A percentile compares a stretch with the other conserved stretches of the same genome.
These are phyloP conservation scores for Entophlyctis luteolus DNA, from an alignment of 192 early-diverging fungal genomes.

Conservation along the genomic window DNA sequence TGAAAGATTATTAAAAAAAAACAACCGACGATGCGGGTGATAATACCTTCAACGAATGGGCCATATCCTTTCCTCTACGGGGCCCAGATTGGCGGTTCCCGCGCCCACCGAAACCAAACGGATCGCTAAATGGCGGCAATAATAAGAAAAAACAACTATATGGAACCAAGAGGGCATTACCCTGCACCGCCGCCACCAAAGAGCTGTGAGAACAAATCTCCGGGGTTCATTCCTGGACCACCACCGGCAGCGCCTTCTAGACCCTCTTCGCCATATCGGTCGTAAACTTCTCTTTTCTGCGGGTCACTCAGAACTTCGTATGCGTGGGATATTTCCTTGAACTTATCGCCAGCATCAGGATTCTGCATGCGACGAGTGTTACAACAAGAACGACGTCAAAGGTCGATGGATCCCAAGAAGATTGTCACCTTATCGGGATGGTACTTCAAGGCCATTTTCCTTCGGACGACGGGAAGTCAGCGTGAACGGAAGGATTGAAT, in stretches of 20 bases:
- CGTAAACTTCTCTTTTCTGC: slow-evolving; percentile 88
- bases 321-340: slow-evolving; percentile 98
- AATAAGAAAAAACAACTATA: slow-evolving; percentile 4
- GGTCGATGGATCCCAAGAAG: background rate
- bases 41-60: slow-evolving; percentile 78
- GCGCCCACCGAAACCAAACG: slow-evolving; percentile 48
- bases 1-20: background rate
- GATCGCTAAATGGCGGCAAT: too few relatives aligned
- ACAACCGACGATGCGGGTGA: background rate
- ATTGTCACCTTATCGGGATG: slow-evolving; percentile 76
- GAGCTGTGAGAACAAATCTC: slow-evolving; percentile 94
- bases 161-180: background rate
- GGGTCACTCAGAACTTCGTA: slow-evolving; percentile 93
- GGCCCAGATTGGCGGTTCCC: slow-evolving; percentile 73
- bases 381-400: background rate
- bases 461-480: slow-evolving; percentile 45
- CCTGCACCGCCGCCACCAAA: slow-evolving; percentile 72
- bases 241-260: slow-evolving; percentile 72
- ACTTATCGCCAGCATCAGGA: slow-evolving; percentile 82
- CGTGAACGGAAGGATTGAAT: background rate
- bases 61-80: slow-evolving; percentile 94
- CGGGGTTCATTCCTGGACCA: slow-evolving; percentile 71
- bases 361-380: slow-evolving; percentile 52
- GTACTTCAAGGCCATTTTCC: slow-evolving; percentile 92
- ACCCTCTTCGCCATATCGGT: slow-evolving; percentile 92